These are phyloP conservation scores for Pseudozyma hubeiensis DNA, from an alignment of 1,284 basidiomycete species.

Conservation along the genomic window DNA sequence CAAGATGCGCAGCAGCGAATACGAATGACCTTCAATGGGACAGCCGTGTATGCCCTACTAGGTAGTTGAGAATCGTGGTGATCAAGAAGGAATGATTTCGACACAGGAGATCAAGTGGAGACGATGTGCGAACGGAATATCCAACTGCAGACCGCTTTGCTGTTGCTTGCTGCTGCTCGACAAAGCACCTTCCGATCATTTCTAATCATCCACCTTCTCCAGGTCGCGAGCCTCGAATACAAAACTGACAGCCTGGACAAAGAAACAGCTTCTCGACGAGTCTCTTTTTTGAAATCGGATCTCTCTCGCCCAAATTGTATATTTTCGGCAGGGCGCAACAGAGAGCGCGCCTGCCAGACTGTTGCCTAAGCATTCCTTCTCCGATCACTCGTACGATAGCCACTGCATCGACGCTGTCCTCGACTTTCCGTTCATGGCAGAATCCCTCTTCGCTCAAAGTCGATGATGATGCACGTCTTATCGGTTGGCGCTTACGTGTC, in stretches of 20 bases:
- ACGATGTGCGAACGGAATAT: conserved; percentile 3
- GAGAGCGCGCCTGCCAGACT: conserved; percentile 24
- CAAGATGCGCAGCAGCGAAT: neutral
- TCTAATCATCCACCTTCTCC: conserved; percentile 24
- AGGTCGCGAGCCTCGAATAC: neutral
- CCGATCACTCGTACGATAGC: conserved; percentile 24
- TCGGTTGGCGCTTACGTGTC: no score
- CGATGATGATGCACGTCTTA: no score
- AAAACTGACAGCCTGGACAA: neutral
- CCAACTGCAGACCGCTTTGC: no score
- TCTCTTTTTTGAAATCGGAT: neutral
- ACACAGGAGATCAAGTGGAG: neutral
- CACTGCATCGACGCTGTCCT: no score
- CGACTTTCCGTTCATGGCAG: neutral
- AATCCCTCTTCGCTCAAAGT: neutral
- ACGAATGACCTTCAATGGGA: neutral
- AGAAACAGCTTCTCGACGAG: neutral
- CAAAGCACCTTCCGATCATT: conserved; percentile 44
- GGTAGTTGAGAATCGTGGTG: conserved; percentile 21
- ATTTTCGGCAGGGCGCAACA: neutral
- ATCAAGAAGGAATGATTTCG: neutral
- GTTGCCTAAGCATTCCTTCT: conserved; percentile 34
- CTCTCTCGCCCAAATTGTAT: neutral
- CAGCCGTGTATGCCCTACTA: no score
- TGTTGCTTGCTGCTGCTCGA: no score